A percentile compares a stretch with the other conserved stretches of the same genome.
Evolutionary conservation across 1,284 basidiomycete genomes (phyloP).

Genomic region (Gymnopus androsaceus): DNA sequence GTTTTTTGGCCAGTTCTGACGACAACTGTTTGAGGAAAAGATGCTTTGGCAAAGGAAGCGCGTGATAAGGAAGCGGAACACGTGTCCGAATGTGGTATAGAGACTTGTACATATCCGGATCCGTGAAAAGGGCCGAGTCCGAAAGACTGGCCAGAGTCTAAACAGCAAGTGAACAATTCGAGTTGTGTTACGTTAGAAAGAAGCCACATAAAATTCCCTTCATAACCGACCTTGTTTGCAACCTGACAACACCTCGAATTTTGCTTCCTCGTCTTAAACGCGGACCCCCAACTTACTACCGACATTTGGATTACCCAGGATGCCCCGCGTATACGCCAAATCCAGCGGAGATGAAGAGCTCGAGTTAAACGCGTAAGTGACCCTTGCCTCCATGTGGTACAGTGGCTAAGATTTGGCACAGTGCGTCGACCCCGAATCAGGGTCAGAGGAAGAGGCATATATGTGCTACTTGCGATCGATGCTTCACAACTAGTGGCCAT

Average conservation of each 20-base stretch:
- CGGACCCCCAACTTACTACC: too few species aligned
- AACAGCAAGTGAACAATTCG: slow-evolving; percentile 30
- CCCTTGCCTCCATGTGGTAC: neutral
- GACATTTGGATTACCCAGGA: slow-evolving; percentile 14
- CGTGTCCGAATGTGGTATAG: slow-evolving; percentile 12
- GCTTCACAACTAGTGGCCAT: slow-evolving; percentile 83
- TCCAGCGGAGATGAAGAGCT: slow-evolving; percentile 7
- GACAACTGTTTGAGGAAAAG: too few species aligned
- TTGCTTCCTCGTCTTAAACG: slow-evolving; percentile 18
- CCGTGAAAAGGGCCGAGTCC: slow-evolving; percentile 23
- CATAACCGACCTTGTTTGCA: slow-evolving; percentile 32
- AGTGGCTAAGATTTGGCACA: slow-evolving; percentile 8
- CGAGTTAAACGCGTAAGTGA: slow-evolving; percentile 9
- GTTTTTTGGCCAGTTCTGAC: too few species aligned
- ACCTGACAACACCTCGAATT: slow-evolving; percentile 14
- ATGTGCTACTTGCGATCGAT: slow-evolving; percentile 66
- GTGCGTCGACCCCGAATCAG: slow-evolving; percentile 22
- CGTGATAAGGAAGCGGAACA: neutral
- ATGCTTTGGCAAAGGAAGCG: too few species aligned
- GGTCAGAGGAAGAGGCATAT: slow-evolving; percentile 59
- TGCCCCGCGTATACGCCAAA: slow-evolving; percentile 42
- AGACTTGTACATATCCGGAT: slow-evolving; percentile 4
- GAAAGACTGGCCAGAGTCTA: slow-evolving; percentile 29
- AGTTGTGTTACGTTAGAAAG: slow-evolving; percentile 26
- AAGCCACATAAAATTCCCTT: slow-evolving; percentile 29